Base-by-base conservation (phyloP, 257 asterid species). In the Catharanthus roseus region DNA sequence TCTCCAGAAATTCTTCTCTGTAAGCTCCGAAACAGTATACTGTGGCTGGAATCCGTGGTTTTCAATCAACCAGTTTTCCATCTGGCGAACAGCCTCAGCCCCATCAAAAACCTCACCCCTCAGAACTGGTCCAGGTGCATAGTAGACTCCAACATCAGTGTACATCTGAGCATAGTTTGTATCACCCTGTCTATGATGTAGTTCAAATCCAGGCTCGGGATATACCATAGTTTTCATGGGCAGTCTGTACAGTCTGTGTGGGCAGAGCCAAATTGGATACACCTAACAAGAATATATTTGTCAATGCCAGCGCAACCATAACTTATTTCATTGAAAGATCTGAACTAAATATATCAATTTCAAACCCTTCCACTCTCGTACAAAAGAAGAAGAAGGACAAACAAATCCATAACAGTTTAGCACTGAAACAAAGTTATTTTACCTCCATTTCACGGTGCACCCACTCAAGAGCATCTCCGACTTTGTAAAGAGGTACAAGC, bases 191-290 rank as follows among this genome's bases (percentile, higher is more conserved):
- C 98, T 85, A 65, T 80, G 90, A 2, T 86, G 87, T 11, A 67
- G 87, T 89, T 93, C 98, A 69, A 93, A 93, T 66, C 96, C 98
- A 29, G 97, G 97, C 74, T 95, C 97, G 0, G 99, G 99, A 68
- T 85, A 91, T 28, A 95, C 77, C 97, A 86, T 91, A 70, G 96
- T 85, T 77, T 95, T 95, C 76, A 84, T 34, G 0, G 99, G 99
- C 74, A 89, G 92, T 64, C 85, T 91, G 79, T 80, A 95, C 72
- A 95, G 80, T 68, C 89, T 74, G 83, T 95, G 99, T 44, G 99
- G 99, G 76, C 99, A 95, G 65, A 95, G 96, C 99, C 99, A 95
- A 70, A 95, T 69, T n/a, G 99, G 99, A 73, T 95, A 95, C 65
- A 93, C 91, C 98, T 93, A 63, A 84, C n/a, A 75, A 72, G 75